Percentiles rank a stretch among this genome's conserved stretches.
phyloP scores from a whole-genome alignment of 352 stramenopile genomes.

The Pythium brachiatum region DNA sequence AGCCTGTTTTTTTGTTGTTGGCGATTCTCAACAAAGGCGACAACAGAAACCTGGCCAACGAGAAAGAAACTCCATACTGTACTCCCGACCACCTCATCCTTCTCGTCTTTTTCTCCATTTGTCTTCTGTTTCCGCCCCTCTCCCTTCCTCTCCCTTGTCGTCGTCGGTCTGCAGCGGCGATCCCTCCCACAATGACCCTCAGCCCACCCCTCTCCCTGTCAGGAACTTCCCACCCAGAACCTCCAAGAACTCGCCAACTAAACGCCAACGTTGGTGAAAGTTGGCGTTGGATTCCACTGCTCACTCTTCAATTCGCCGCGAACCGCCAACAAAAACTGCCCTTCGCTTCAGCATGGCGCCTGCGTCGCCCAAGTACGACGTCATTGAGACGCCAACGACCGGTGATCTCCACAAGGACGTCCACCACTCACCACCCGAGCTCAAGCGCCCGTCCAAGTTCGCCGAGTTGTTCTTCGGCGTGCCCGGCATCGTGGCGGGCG shows the following conservation, averaged over 20 bases:
- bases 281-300: neutral
- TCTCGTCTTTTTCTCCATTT: neutral
- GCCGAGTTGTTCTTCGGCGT: slow-evolving; percentile 20
- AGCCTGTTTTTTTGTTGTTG: no score
- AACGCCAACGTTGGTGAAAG: neutral
- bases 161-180: neutral
- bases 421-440: neutral
- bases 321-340: neutral
- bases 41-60: no score
- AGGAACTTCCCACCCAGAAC: neutral
- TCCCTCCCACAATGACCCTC: neutral
- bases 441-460: slow-evolving; percentile 3
- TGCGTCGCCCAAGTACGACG: slow-evolving; percentile 22
- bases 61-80: no score
- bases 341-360: slow-evolving; percentile 4
- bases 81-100: neutral
- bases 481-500: slow-evolving; percentile 22
- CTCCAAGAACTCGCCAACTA: slow-evolving; percentile 1
- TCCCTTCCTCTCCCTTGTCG: neutral
- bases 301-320: slow-evolving; percentile 19
- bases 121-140: neutral
- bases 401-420: slow-evolving; percentile 4
- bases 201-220: neutral
- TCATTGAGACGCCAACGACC: slow-evolving; percentile 25
- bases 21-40: no score